Percentiles rank a stretch among this genome's conserved stretches.
phyloP scores from a whole-genome alignment of 139 green algal genomes.

The Coelastrella sp. region DNA sequence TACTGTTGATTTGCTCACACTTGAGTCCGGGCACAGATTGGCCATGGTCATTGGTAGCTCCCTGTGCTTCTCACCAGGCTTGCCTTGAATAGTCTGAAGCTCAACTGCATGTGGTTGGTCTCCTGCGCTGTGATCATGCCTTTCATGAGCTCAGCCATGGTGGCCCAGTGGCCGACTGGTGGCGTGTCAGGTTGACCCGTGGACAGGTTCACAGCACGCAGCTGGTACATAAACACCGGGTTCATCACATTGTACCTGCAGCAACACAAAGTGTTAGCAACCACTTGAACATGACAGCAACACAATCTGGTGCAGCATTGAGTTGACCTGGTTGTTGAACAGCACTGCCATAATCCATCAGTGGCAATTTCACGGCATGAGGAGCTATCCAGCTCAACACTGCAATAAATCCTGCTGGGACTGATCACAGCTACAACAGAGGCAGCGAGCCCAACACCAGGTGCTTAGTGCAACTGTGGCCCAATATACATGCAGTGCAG shows the following conservation, averaged over 20 bases:
- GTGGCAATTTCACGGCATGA: not conserved
- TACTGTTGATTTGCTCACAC: not conserved
- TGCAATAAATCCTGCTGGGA: not conserved
- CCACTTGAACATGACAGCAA: not conserved
- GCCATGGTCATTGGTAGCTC: not conserved
- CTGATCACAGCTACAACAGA: not conserved
- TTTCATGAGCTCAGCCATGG: not conserved
- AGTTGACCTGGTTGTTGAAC: not conserved
- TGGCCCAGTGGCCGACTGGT: not conserved
- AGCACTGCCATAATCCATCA: not conserved
- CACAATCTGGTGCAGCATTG: not conserved
- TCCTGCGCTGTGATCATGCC: not conserved
- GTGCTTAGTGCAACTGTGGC: no score
- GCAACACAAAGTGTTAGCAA: not conserved
- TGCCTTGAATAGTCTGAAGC: not conserved
- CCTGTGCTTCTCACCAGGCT: not conserved
- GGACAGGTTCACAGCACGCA: not conserved
- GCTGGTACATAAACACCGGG: constrained; percentile 18
- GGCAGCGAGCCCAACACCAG: not conserved
- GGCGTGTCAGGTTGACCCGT: not conserved
- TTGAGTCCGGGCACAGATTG: not conserved
- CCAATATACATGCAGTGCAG: no score
- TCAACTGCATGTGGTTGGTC: not conserved
- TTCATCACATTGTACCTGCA: constrained; percentile 15
- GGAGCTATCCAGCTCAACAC: not conserved